Conservation (phyloP, 805 yeast species). For the Metschnikowia chrysomelidarum region DNA sequence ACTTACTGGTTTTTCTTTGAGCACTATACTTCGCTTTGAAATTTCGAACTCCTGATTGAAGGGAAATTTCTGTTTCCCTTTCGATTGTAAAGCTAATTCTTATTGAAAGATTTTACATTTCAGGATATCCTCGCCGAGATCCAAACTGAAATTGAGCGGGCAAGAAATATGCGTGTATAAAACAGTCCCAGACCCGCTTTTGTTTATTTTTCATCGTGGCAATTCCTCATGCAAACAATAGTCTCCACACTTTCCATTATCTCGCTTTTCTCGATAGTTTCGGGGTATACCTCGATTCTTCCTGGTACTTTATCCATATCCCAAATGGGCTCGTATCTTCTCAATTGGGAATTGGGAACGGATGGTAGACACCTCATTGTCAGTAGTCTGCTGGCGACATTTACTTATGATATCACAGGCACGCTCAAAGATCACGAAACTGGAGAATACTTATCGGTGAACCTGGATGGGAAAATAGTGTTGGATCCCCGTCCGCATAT, state of each 20-base stretch:
- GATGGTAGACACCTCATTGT: not conserved
- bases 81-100: no score
- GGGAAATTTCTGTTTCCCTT: no score
- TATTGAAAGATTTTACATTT: no score
- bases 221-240: no score
- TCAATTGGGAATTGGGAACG: conserved; percentile 1
- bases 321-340: not conserved
- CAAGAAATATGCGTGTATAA: no score
- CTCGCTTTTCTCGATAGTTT: conserved; percentile 4
- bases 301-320: conserved; percentile 9
- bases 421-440: not conserved
- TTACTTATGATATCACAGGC: conserved; percentile 3
- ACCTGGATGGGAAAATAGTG: conserved; percentile 1
- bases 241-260: not conserved
- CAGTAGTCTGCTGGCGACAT: not conserved
- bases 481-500: conserved; percentile 3
- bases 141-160: no score
- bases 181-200: no score
- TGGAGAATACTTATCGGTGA: conserved; percentile 3
- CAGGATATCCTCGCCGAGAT: no score
- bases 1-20: no score
- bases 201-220: no score
- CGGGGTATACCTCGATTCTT: conserved; percentile 4
- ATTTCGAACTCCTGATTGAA: no score
- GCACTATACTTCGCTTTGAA: no score